phyloP scores from a whole-genome alignment of 2,329 filamentous ascomycete species.

The Nakataea oryzae region DNA sequence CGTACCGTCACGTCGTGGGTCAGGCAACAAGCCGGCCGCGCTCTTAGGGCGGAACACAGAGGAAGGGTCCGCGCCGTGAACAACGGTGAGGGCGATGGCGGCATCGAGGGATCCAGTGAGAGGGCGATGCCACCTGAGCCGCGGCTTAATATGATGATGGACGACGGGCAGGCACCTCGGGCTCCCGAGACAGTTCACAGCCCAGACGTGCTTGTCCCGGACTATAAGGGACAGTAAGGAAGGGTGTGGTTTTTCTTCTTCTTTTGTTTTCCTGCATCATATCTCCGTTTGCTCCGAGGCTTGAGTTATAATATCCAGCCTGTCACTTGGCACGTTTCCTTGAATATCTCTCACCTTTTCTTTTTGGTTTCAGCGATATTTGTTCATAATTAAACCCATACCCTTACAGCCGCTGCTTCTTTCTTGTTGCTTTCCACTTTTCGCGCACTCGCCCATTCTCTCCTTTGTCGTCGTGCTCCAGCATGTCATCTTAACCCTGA shows the following conservation, averaged over 20 bases:
- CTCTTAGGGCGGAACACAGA: conserved; percentile 35
- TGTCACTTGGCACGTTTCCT: too few species aligned
- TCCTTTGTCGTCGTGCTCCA: too few species aligned
- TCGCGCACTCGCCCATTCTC: neutral
- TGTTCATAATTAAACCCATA: neutral
- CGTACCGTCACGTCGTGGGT: conserved; percentile 54
- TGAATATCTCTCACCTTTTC: neutral
- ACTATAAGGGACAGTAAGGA: neutral
- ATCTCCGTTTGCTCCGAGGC: neutral
- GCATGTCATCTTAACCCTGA: too few species aligned
- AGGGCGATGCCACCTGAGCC: conserved; percentile 31
- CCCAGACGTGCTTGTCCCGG: too few species aligned
- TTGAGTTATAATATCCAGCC: neutral
- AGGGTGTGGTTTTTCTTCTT: neutral
- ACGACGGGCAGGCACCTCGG: conserved; percentile 35
- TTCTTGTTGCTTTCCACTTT: neutral
- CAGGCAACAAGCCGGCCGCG: conserved; percentile 47
- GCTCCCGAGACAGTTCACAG: conserved; percentile 21
- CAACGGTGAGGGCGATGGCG: conserved; percentile 28
- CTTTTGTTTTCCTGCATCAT: too few species aligned
- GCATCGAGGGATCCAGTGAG: conserved; percentile 19
- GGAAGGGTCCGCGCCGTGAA: conserved; percentile 13
- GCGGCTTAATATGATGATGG: conserved; percentile 39
- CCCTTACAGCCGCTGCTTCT: neutral
- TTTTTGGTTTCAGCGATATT: neutral